Percentiles rank a stretch among this genome's conserved stretches.
These are phyloP conservation scores for Oehlia diaphana DNA, from an alignment of 192 early-diverging fungal species.

Conservation along the genomic window DNA sequence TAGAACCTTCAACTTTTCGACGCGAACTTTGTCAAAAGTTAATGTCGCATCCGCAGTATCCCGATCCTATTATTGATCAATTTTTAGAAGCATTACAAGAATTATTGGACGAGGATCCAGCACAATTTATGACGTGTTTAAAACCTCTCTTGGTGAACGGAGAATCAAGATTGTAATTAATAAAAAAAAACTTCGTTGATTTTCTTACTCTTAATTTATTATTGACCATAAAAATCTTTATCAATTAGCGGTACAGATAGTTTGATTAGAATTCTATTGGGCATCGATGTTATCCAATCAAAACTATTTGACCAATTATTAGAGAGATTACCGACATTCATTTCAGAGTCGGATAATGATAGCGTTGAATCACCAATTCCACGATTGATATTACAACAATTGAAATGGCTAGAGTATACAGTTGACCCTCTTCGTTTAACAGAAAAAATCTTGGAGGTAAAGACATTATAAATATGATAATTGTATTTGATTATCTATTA, in stretches of 20 bases:
- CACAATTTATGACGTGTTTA: slow-evolving; percentile 32
- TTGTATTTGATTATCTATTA: background rate
- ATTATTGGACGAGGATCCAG: slow-evolving; percentile 30
- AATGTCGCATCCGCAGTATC: slow-evolving; percentile 15
- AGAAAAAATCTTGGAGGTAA: slow-evolving; percentile 65
- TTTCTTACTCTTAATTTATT: background rate
- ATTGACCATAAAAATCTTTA: background rate
- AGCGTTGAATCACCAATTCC: slow-evolving; percentile 50
- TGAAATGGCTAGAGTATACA: slow-evolving; percentile 76
- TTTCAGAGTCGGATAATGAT: slow-evolving; percentile 45
- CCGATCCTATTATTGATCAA: slow-evolving; percentile 11
- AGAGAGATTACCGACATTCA: slow-evolving; percentile 64
- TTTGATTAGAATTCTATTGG: slow-evolving; percentile 59
- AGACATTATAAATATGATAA: background rate
- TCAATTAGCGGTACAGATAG: slow-evolving; percentile 44
- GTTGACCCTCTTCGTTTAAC: slow-evolving; percentile 59
- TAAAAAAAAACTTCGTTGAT: background rate
- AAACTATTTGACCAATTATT: slow-evolving; percentile 52
- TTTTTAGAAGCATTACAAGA: slow-evolving; percentile 41
- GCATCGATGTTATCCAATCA: slow-evolving; percentile 61
- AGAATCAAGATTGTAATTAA: background rate
- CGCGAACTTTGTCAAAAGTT: slow-evolving; percentile 20
- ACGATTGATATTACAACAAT: slow-evolving; percentile 66
- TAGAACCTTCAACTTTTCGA: slow-evolving; percentile 26
- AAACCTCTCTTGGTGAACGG: slow-evolving; percentile 17